phyloP scores from a whole-genome alignment of 768 basidiomycete species.

The Amanita exitialis region DNA sequence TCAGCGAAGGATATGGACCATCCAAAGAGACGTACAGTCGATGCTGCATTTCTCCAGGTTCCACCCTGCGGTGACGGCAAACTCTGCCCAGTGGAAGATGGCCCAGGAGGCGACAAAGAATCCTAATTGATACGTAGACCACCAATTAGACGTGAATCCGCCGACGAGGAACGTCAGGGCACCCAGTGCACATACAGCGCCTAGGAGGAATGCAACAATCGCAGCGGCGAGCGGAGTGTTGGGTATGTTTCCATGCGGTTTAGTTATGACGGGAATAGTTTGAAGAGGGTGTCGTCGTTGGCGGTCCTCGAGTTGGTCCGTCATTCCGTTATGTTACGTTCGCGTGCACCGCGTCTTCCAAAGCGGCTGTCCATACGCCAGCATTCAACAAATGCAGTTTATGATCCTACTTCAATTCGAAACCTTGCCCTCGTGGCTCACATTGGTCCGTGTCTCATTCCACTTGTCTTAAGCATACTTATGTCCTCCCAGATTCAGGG shows the following conservation, averaged over 20 bases:
- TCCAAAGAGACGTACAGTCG: slow-evolving; percentile 61
- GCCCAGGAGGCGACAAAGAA: slow-evolving; percentile 81
- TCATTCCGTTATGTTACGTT: slow-evolving; percentile 9
- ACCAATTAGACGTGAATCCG: slow-evolving; percentile 37
- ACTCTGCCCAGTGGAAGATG: slow-evolving; percentile 89
- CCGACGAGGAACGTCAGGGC: slow-evolving; percentile 36
- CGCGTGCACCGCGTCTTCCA: slow-evolving; percentile 3
- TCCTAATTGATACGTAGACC: slow-evolving; percentile 69
- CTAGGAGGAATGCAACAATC: slow-evolving; percentile 78
- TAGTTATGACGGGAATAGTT: slow-evolving; percentile 36
- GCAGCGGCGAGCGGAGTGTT: slow-evolving; percentile 81
- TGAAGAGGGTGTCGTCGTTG: slow-evolving; percentile 36
- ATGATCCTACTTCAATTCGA: slow-evolving; percentile 40
- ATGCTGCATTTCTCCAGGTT: slow-evolving; percentile 88
- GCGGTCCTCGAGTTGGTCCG: not conserved
- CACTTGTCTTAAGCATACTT: not conserved
- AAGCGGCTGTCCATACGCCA: slow-evolving; percentile 11
- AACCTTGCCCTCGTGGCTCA: slow-evolving; percentile 89
- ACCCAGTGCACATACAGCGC: slow-evolving; percentile 57
- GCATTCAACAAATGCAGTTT: slow-evolving; percentile 17
- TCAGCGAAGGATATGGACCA: not conserved
- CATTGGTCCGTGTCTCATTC: slow-evolving; percentile 44
- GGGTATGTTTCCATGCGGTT: slow-evolving; percentile 55
- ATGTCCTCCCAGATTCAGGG: slow-evolving; percentile 56
- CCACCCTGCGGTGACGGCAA: slow-evolving; percentile 92